Evolutionary conservation across 352 stramenopile species (phyloP).

Genomic region (Globisporangium orthogonon): DNA sequence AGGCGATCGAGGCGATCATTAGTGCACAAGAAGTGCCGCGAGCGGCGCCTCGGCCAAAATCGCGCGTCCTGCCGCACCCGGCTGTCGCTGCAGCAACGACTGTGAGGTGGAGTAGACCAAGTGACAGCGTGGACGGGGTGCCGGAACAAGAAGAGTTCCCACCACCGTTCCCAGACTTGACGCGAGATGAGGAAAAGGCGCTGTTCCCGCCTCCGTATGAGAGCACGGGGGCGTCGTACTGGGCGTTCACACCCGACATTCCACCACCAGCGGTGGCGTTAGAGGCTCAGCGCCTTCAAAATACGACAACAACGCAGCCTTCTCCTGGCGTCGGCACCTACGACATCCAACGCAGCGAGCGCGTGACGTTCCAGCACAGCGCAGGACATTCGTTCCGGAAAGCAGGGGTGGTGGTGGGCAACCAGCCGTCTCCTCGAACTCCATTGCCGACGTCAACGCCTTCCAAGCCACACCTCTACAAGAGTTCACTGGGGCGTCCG

Average conservation of each 20-base stretch:
- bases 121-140: not conserved
- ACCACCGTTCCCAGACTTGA: conserved; percentile 31
- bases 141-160: conserved; percentile 14
- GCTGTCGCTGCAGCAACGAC: conserved; percentile 6
- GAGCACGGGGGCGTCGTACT: conserved; percentile 19
- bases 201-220: conserved; percentile 32
- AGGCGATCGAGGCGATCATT: conserved; percentile 22
- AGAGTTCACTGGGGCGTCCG: conserved; percentile 20
- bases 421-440: not conserved
- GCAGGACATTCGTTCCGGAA: conserved; percentile 33
- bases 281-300: not conserved
- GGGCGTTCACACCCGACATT: conserved; percentile 15
- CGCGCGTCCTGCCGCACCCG: not conserved
- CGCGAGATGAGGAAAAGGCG: conserved; percentile 9
- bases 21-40: not conserved
- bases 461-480: conserved; percentile 15
- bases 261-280: not conserved
- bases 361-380: conserved; percentile 32
- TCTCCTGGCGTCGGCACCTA: conserved; percentile 41
- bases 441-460: not conserved
- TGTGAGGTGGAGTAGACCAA: not conserved
- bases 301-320: not conserved
- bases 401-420: not conserved
- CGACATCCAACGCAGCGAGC: conserved; percentile 36
- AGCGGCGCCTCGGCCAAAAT: too few species aligned